Evolutionary conservation across 1,284 basidiomycete genomes (phyloP), one percentile per base, ranked within the genome.

Genomic region (Cryptococcus neoformans): DNA sequence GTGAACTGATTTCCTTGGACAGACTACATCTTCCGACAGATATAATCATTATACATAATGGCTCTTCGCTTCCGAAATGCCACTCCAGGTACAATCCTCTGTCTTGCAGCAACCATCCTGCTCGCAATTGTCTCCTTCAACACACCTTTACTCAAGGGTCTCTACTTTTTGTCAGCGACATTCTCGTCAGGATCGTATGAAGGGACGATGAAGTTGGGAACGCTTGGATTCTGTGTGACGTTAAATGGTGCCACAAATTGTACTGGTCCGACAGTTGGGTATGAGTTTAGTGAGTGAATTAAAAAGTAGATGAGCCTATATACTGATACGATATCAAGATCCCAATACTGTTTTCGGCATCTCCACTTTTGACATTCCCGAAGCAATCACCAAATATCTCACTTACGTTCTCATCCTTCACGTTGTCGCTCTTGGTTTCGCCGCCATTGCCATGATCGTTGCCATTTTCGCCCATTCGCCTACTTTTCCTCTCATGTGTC

Each of bases 351-450:
- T 94, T 2, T 84, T 94, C 42, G 87, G 86, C 12, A 82, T 91
- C 73, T 78, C 82, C 2, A 75, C 83, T 21, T 74, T 78, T 63
- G 73, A 90, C 64, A 91, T 94, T 54, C 91, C 92, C 4, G 59
- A 63, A 38, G 60, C 68, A 9, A 65, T 76, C 52, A 87, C 90
- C 60, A 92, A 92, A 80, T 93, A 90, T 87, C 79, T 94, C 68
- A 95, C 92, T 11, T 92, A 92, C 67, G 86, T 85, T 17, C 84
- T 95, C 62, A 85, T 93, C 59, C 82, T 93, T n/a, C 91, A 94
- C 70, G 83, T 92, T 62, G 85, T 90, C 54, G 91, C 88, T 12
- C 83, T 94, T 57, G 82, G 77, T 37, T 81, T 87, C 39, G 83
- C 89, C 6, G 87, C 82, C n/a, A 78, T 83, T 17, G 85, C 89